phyloP scores from a whole-genome alignment of 2,329 filamentous ascomycete species.

The Rutstroemia sp. region DNA sequence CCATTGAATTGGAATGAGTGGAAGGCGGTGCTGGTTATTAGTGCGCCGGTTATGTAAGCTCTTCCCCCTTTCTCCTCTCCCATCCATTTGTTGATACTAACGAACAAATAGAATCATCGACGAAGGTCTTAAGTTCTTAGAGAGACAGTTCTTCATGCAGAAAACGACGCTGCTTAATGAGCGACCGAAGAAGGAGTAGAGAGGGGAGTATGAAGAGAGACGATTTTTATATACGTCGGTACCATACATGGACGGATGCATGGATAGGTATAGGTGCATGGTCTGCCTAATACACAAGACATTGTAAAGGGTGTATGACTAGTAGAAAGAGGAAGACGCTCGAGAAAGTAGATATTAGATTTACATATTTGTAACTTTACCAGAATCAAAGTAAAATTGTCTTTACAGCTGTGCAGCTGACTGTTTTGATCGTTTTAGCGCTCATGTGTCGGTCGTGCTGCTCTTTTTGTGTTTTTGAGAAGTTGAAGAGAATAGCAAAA shows the following conservation, averaged over 20 bases:
- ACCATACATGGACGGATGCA: too few relatives aligned
- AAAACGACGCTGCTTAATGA: slow-evolving; percentile 23
- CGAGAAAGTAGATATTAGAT: slow-evolving; percentile 19
- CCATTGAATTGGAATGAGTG: slow-evolving; percentile 82
- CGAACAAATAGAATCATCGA: slow-evolving; percentile 49
- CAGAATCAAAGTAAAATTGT: background rate
- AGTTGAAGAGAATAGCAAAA: too few relatives aligned
- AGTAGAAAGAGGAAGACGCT: slow-evolving; percentile 14
- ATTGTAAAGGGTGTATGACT: slow-evolving; percentile 13
- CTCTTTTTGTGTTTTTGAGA: too few relatives aligned
- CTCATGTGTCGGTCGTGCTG: too few relatives aligned
- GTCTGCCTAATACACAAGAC: too few relatives aligned
- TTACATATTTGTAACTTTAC: slow-evolving; percentile 10
- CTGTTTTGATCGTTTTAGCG: too few relatives aligned
- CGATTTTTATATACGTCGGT: too few relatives aligned
- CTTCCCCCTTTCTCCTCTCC: background rate
- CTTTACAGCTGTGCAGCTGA: too few relatives aligned
- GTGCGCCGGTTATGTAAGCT: slow-evolving; percentile 85
- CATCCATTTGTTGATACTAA: background rate
- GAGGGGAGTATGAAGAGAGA: background rate
- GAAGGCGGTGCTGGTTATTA: slow-evolving; percentile 84
- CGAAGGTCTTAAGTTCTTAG: slow-evolving; percentile 57
- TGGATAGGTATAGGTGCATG: too few relatives aligned
- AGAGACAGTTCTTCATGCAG: slow-evolving; percentile 43
- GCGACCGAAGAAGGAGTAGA: slow-evolving; percentile 28